Evolutionary conservation across 2,329 filamentous ascomycete genomes (phyloP), one percentile per base, ranked within the genome.

Genomic region (Didymella exigua): DNA sequence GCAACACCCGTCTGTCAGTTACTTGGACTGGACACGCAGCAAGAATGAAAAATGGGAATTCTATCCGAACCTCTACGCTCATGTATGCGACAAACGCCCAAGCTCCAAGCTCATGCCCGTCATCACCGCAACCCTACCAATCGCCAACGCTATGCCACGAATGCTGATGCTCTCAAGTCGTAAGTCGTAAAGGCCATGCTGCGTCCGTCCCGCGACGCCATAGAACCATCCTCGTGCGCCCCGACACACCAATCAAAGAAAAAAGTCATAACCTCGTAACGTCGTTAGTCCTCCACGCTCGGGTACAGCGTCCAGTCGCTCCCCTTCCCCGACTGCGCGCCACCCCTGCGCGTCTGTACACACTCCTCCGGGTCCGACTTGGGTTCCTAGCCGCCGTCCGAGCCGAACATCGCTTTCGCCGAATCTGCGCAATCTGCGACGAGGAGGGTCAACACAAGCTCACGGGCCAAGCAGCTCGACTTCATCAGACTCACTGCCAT

Each of bases 401-500:
- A 23, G 30, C 41, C 29, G 16, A 36, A 16, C 5, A 16, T 11
- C 2, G 34, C 49, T 8, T 42, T 46, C 30, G 10, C 5, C 10
- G 23, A 33, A 14, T 19, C 34, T 11, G 47, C 10, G 21, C 34
- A 11, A 37, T 14, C 50, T 31, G 40, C 10, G 24, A 23, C 13
- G 18, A 23, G 10, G 5, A 7, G 34, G 27, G 27, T 47, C 23
- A 54, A 54, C n/a, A 7, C n/a, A 3, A 13, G 14, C 26, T 47
- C 36, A 54, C 7, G 33, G 41, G 5, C 67, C 67, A 59, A 63
- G 59, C 8, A 66, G 53, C 16, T 73, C 66, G 21, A 61, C 65
- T 16, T 68, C 62, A 52, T 74, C 72, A 42, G 72, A 75, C 60
- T 75, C 72, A 67, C 68, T 73, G 8, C 66, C 71, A 62, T 73